Percentiles rank a stretch among this genome's conserved stretches.
phyloP scores from a whole-genome alignment of 2,329 filamentous ascomycete species.

The Neoscytalidium dimidiatum region DNA sequence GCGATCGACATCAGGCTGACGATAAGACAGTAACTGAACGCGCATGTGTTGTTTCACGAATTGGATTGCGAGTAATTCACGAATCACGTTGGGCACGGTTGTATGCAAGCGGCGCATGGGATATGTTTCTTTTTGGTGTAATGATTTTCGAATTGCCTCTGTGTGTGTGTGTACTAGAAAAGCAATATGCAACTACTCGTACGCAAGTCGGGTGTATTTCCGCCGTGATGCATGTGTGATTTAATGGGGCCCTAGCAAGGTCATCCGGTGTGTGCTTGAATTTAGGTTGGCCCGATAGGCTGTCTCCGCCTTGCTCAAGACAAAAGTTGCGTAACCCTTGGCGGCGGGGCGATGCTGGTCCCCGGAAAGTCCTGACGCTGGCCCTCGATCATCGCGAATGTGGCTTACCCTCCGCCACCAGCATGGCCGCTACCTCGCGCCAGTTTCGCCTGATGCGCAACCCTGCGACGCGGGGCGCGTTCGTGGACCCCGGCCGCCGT shows the following conservation, averaged over 20 bases:
- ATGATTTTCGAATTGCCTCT: not conserved
- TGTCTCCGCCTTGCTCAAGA: not conserved
- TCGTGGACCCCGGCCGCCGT: constrained; percentile 5
- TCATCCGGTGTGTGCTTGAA: not conserved
- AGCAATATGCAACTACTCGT: constrained; percentile 4
- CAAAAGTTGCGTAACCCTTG: not conserved
- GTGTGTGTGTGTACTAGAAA: constrained; percentile 4
- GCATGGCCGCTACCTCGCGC: not conserved
- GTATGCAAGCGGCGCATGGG: constrained; percentile 11
- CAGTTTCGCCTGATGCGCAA: not conserved
- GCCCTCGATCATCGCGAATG: constrained; percentile 15
- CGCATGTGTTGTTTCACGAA: not conserved
- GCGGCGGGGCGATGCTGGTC: constrained; percentile 10
- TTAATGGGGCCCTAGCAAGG: not conserved
- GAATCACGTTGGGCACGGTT: constrained; percentile 7
- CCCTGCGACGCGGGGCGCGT: not conserved
- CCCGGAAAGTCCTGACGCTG: not conserved
- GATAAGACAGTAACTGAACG: constrained; percentile 18
- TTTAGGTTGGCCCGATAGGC: constrained; percentile 12
- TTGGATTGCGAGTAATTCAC: not conserved
- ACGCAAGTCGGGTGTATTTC: not conserved
- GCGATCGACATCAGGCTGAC: not conserved
- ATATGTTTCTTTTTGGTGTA: not conserved
- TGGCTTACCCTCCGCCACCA: not conserved
- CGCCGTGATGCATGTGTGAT: not conserved